These are phyloP conservation scores for Arthroderma sp. DNA, from an alignment of 2,329 filamentous ascomycete genomes.

Conservation along the genomic window DNA sequence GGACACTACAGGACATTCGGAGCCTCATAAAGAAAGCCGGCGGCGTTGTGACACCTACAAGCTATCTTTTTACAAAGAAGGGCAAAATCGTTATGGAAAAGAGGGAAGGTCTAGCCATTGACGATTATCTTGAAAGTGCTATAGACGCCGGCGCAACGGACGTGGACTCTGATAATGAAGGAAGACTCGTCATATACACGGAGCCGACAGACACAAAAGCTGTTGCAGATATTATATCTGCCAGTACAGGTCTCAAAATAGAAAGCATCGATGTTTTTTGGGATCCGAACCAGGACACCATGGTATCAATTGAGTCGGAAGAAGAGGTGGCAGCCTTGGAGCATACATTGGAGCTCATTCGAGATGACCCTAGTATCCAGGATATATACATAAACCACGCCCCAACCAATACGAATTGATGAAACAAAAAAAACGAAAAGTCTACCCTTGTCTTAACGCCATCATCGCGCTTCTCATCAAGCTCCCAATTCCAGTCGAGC, in stretches of 20 bases:
- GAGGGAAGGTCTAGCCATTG: slow-evolving; percentile 42
- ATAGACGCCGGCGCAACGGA: slow-evolving; percentile 66
- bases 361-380: slow-evolving; percentile 60
- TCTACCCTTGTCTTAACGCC: slow-evolving; percentile 44
- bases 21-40: slow-evolving; percentile 56
- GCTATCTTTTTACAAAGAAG: slow-evolving; percentile 72
- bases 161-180: slow-evolving; percentile 47
- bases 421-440: neutral
- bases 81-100: slow-evolving; percentile 58
- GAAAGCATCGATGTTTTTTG: slow-evolving; percentile 70
- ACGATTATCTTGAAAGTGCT: slow-evolving; percentile 65
- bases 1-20: slow-evolving; percentile 61
- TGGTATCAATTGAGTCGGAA: slow-evolving; percentile 47
- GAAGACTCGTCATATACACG: slow-evolving; percentile 57
- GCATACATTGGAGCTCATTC: slow-evolving; percentile 39
- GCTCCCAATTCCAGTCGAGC: slow-evolving; percentile 52
- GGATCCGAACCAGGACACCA: slow-evolving; percentile 69
- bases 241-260: slow-evolving; percentile 52
- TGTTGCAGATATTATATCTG: slow-evolving; percentile 50
- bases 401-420: neutral
- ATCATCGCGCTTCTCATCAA: slow-evolving; percentile 75
- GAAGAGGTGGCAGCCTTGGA: slow-evolving; percentile 45
- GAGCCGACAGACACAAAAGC: slow-evolving; percentile 51
- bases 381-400: slow-evolving; percentile 60
- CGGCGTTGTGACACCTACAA: slow-evolving; percentile 58